Evolutionary conservation across 2,329 filamentous ascomycete species (phyloP), one percentile per base, ranked within the genome.

Genomic region (Mycogone perniciosa): DNA sequence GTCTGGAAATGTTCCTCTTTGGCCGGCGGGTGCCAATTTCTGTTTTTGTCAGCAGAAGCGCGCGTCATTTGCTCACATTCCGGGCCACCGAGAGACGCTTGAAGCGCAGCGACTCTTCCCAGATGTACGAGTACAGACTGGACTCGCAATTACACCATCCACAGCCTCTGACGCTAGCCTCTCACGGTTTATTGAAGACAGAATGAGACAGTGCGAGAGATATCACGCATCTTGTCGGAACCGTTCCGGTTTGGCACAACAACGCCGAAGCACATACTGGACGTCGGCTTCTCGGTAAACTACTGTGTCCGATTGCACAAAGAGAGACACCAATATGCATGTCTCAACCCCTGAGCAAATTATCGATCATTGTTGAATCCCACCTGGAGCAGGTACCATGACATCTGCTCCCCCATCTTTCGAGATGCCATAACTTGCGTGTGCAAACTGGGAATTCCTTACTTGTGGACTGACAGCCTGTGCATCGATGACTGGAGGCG

Each of bases 381-480:
- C 55, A 54, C 5, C 20, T 40, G 13, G 4, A 27, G 0, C 53
- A 33, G 4, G 45, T 53, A 2, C 31, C 7, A 1, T 48, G 54
- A 29, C 34, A 35, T 26, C 13, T 13, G 1, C 13, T 56, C 8
- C 43, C 57, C 35, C 26, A 42, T 46, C 26, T 44, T 54, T 34
- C 35, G 44, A 48, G 57, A 57, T 20, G 45, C 50, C 11, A 56
- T 59, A 27, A 43, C 50, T 6, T 49, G 55, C 7, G 52, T 41
- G 29, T 46, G 53, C 11, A 49, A 42, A 9, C 48, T 59, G 11
- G 52, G 44, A 31, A 49, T 52, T 37, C 38, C 40, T 9, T 45
- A 52, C 7, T 39, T 59, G 13, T 59, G 57, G 57, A 54, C 58
- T 27, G 57, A 59, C 37, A 53, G 52, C 31, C 53, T 59, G 11